Evolutionary conservation across 2,329 filamentous ascomycete genomes (phyloP).

Genomic region (Ascochyta clinopodiicola): DNA sequence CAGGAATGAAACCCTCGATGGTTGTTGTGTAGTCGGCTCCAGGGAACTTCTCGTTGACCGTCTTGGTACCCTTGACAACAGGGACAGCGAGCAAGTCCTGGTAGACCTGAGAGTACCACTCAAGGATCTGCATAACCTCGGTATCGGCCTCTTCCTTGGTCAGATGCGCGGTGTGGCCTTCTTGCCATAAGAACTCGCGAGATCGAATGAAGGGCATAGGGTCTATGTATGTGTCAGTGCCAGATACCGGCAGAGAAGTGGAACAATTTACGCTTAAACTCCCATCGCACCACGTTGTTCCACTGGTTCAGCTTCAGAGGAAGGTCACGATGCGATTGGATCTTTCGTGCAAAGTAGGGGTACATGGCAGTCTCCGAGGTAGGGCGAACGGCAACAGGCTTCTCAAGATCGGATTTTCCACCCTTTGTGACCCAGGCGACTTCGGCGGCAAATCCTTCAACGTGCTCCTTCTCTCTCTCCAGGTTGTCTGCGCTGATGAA

Average conservation of each 20-base stretch:
- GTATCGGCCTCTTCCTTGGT: constrained; percentile 80
- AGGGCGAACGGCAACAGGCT: constrained; percentile 72
- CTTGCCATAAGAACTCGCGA: constrained; percentile 97
- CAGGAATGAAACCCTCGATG: constrained; percentile 94
- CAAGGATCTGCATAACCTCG: constrained; percentile 91
- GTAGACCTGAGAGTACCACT: constrained; percentile 90
- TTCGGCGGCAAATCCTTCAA: constrained; percentile 95
- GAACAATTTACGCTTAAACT: constrained; percentile 73
- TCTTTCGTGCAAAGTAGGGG: constrained; percentile 95
- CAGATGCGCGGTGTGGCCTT: constrained; percentile 91
- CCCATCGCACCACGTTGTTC: constrained; percentile 96
- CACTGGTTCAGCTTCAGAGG: constrained; percentile 96
- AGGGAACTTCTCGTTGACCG: constrained; percentile 97
- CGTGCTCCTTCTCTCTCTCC: constrained; percentile 87
- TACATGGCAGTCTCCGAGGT: constrained; percentile 87
- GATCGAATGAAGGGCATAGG: constrained; percentile 80
- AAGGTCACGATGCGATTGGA: constrained; percentile 92
- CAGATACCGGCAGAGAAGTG: constrained; percentile 45
- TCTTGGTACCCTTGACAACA: constrained; percentile 92
- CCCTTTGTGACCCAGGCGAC: constrained; percentile 88
- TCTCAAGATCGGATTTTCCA: constrained; percentile 92
- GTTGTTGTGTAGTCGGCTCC: constrained; percentile 97
- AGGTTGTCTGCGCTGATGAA: constrained; percentile 85
- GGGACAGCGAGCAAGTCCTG: constrained; percentile 93
- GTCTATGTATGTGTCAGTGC: constrained; percentile 19